These are phyloP conservation scores for Emmonsiellopsis sp. DNA, from an alignment of 2,329 filamentous ascomycete species.

Conservation along the genomic window DNA sequence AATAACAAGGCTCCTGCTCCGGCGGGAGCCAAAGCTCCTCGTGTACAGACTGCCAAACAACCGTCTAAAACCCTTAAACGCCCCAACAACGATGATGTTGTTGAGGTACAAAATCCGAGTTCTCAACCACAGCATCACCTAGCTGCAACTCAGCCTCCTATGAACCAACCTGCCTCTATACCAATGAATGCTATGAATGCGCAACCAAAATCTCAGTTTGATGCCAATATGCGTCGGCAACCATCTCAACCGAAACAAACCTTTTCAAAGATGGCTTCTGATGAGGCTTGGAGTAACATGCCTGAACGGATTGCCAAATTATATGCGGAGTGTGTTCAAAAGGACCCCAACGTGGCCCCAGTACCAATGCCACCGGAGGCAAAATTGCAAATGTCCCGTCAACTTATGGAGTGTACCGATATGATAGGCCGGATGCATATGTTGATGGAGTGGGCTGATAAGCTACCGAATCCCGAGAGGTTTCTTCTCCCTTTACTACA, in stretches of 20 bases:
- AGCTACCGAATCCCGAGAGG: slow-evolving; percentile 31
- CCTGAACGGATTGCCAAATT: slow-evolving; percentile 30
- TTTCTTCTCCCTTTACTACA: slow-evolving; percentile 26
- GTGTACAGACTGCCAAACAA: slow-evolving; percentile 20
- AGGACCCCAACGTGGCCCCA: slow-evolving; percentile 22
- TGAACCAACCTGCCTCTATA: slow-evolving; percentile 14
- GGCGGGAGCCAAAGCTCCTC: slow-evolving; percentile 17
- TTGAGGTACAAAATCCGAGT: slow-evolving; percentile 33
- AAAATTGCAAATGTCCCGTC: slow-evolving; percentile 29
- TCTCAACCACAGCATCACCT: slow-evolving; percentile 15
- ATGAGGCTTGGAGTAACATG: slow-evolving; percentile 30
- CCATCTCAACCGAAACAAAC: slow-evolving; percentile 23
- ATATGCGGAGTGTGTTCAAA: slow-evolving; percentile 28
- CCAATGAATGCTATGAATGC: slow-evolving; percentile 26
- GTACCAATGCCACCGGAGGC: slow-evolving; percentile 29
- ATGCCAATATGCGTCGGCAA: slow-evolving; percentile 27
- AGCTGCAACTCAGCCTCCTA: slow-evolving; percentile 14
- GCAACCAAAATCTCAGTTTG: slow-evolving; percentile 31
- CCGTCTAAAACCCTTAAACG: slow-evolving; percentile 33
- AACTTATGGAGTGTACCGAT: slow-evolving; percentile 30
- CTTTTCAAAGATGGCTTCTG: slow-evolving; percentile 24
- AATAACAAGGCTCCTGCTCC: slow-evolving; percentile 12
- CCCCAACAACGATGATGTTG: slow-evolving; percentile 36
- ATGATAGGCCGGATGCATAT: slow-evolving; percentile 35
- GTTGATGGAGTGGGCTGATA: slow-evolving; percentile 30